A percentile compares a stretch with the other conserved stretches of the same genome.
Evolutionary conservation across 1,284 basidiomycete genomes (phyloP).

Genomic region (Amylostereum areolatum): DNA sequence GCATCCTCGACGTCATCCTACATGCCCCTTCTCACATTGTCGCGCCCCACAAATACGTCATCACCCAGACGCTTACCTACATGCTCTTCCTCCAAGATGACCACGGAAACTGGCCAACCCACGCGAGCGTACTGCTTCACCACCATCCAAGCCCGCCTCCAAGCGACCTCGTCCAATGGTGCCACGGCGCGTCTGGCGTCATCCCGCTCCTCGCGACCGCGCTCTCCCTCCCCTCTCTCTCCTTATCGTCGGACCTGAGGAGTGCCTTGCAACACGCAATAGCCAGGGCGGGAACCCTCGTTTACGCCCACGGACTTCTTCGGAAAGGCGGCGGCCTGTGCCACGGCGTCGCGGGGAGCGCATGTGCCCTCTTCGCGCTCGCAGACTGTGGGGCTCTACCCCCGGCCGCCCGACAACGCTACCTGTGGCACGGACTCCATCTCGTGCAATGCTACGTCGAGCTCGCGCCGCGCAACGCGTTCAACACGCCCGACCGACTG

Average conservation of each 20-base stretch:
- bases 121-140: slow-evolving; percentile 25
- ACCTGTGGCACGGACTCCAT: slow-evolving; percentile 3
- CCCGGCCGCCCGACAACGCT: not conserved
- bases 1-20: slow-evolving; percentile 33
- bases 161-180: slow-evolving; percentile 47
- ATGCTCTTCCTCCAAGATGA: slow-evolving; percentile 37
- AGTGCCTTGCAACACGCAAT: slow-evolving; percentile 26
- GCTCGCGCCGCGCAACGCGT: not conserved
- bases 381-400: slow-evolving; percentile 16
- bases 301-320: slow-evolving; percentile 43
- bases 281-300: slow-evolving; percentile 31
- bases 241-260: slow-evolving; percentile 15
- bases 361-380: slow-evolving; percentile 46
- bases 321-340: slow-evolving; percentile 52
- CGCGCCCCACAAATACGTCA: slow-evolving; percentile 30
- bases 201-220: slow-evolving; percentile 39
- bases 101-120: slow-evolving; percentile 46
- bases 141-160: not conserved
- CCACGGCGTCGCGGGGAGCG: slow-evolving; percentile 47
- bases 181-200: slow-evolving; percentile 49
- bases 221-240: slow-evolving; percentile 10
- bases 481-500: slow-evolving; percentile 36
- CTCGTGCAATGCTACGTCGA: not conserved
- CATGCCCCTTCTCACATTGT: slow-evolving; percentile 36
- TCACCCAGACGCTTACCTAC: slow-evolving; percentile 41